Conservation (phyloP, 768 basidiomycete species). For the Gloeostereum incarnatum region DNA sequence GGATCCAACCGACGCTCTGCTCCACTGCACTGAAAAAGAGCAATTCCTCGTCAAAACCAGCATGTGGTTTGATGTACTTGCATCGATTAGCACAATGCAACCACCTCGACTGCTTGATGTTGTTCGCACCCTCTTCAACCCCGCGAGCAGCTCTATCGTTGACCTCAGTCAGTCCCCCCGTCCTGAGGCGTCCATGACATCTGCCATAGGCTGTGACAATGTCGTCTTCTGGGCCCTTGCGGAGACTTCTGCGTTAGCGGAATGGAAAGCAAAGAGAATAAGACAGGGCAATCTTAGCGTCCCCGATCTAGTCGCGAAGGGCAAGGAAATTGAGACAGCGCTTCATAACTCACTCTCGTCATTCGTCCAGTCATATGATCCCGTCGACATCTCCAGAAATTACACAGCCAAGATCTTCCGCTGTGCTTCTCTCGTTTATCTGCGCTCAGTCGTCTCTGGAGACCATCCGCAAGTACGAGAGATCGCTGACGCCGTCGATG, state of each 20-base stretch:
- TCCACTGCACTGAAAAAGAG: constrained; percentile 36
- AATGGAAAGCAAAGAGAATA: constrained; percentile 48
- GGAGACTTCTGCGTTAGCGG: constrained; percentile 54
- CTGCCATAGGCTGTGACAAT: constrained; percentile 82
- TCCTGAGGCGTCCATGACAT: constrained; percentile 56
- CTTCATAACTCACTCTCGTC: constrained; percentile 13
- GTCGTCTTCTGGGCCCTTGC: constrained; percentile 71
- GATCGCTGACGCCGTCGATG: constrained; percentile 42
- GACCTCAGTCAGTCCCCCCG: constrained; percentile 14
- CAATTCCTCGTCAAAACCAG: constrained; percentile 76
- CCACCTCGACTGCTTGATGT: constrained; percentile 46
- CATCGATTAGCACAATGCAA: constrained; percentile 58
- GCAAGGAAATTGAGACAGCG: constrained; percentile 37
- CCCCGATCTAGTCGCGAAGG: constrained; percentile 47
- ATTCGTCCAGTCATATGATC: constrained; percentile 1
- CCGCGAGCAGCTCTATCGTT: constrained; percentile 29
- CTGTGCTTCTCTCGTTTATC: constrained; percentile 62
- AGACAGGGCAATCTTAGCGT: constrained; percentile 41
- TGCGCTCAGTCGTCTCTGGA: constrained; percentile 70
- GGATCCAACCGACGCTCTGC: constrained; percentile 35
- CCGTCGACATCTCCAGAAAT: constrained; percentile 26
- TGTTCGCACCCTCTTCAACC: constrained; percentile 49
- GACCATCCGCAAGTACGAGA: constrained; percentile 59
- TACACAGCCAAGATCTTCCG: constrained; percentile 61
- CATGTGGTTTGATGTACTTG: constrained; percentile 84